A percentile compares a stretch with the other conserved stretches of the same genome.
Evolutionary conservation across 306 rosid species (phyloP).

Genomic region (Dalbergia cochinchinensis): DNA sequence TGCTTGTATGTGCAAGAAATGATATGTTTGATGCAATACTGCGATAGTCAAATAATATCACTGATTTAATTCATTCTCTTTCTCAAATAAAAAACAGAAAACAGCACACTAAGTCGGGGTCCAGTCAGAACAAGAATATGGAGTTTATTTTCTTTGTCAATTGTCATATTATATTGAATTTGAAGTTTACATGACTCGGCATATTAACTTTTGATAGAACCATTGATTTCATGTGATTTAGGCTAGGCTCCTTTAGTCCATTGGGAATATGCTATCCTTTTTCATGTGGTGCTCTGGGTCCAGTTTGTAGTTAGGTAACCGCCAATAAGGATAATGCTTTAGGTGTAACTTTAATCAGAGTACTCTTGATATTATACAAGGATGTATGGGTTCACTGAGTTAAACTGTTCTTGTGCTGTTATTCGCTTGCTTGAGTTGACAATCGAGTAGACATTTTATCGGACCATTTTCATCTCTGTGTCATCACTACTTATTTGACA

Average conservation of each 20-base stretch:
- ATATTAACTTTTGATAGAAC: neutral
- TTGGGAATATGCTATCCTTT: neutral
- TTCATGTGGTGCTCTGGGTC: neutral
- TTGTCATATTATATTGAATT: neutral
- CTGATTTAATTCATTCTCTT: no score
- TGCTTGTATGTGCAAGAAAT: no score
- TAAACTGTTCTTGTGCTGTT: slow-evolving; percentile 16
- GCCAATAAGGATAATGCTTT: slow-evolving; percentile 20
- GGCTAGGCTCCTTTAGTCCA: neutral
- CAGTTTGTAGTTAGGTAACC: slow-evolving; percentile 27
- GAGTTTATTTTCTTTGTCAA: slow-evolving; percentile 17
- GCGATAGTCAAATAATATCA: no score
- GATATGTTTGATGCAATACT: no score
- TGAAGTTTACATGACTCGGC: neutral
- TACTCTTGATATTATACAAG: slow-evolving; percentile 20
- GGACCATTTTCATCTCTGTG: neutral
- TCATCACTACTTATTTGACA: neutral
- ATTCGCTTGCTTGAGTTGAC: neutral
- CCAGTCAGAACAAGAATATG: neutral
- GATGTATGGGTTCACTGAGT: slow-evolving; percentile 28
- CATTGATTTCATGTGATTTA: neutral
- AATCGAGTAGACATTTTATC: slow-evolving; percentile 20
- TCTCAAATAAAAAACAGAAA: neutral
- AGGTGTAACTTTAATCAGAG: slow-evolving; percentile 26
- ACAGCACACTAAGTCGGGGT: neutral